Base-by-base conservation (phyloP, 257 asterid species). In the Petunia secreta region DNA sequence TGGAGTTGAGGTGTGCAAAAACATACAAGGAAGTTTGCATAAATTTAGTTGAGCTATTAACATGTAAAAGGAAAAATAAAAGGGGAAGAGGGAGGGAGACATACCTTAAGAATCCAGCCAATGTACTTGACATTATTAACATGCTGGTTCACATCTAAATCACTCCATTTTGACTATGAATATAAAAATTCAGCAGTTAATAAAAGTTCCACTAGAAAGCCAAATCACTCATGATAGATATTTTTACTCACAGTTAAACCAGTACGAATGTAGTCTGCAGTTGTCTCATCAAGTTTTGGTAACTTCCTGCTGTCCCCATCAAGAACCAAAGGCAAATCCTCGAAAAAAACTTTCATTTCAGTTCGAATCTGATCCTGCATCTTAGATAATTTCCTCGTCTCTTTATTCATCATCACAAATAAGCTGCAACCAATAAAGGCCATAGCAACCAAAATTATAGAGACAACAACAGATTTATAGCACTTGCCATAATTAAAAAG, bases 391-490 rank as follows among this genome's bases (percentile, higher is more conserved):
- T 90, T 91, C 85, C 99, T 89, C 0, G 99, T 96, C 88, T 90
- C 94, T 88, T 94, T 92, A 86, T 94, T 96, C 99, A 96, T 96
- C 99, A 96, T 94, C 79, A 94, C 98, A 96, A 93, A 94, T 36
- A 86, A 34, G 88, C 98, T 96, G 90, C 67, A 82, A 75, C 50
- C 40, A 83, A 34, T 73, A 78, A 41, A 77, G 65, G 53, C 46
- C 57, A 63, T 73, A 36, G 44, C 10, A 68, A 58, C 44, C 67
- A 65, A 74, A 79, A 62, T 64, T 79, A 52, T 8, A 75, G 25
- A 25, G 25, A 25, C 25, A 25, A 25, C 25, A 25, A 25, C 25
- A 25, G 25, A 25, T 25, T 25, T 25, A 25, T 25, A 25, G 25
- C 25, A 25, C 25, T 25, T 25, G 25, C 25, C 25, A 39, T 73